Conservation (phyloP, 208 protist genomes). For the Wallacemonas collosoma region DNA sequence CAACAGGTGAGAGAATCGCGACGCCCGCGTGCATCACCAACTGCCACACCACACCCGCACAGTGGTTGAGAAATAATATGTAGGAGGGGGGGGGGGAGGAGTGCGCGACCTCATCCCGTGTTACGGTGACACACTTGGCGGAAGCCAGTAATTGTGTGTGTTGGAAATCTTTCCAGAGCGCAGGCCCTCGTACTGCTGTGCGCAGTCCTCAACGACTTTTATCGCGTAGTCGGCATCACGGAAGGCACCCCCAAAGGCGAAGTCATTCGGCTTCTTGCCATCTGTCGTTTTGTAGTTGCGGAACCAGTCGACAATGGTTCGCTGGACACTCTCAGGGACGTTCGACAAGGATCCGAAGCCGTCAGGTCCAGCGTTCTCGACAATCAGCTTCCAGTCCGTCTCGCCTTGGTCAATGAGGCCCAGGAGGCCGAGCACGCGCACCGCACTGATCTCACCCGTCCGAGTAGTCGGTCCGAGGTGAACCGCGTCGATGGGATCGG, state of each 20-base stretch:
- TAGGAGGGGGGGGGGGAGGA: too few species aligned
- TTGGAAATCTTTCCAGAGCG: constrained; percentile 34
- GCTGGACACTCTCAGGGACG: constrained; percentile 53
- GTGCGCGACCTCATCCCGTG: neutral
- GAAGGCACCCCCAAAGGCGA: constrained; percentile 74
- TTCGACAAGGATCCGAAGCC: constrained; percentile 48
- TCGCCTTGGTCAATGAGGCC: constrained; percentile 92
- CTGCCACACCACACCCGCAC: too few species aligned
- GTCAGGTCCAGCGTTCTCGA: constrained; percentile 36
- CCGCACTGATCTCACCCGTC: constrained; percentile 49
- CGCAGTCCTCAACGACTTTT: constrained; percentile 56
- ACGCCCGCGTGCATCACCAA: too few species aligned
- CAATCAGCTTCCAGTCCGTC: constrained; percentile 94
- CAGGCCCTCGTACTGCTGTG: constrained; percentile 63
- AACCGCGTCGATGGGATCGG: constrained; percentile 91
- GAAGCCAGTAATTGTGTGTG: constrained; percentile 66
- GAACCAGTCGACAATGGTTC: constrained; percentile 85
- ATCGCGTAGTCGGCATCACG: constrained; percentile 58
- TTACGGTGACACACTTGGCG: neutral
- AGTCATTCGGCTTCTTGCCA: constrained; percentile 88
- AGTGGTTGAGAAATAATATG: too few species aligned
- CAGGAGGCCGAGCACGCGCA: constrained; percentile 87
- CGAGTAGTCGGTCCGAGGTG: constrained; percentile 53
- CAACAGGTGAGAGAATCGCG: too few species aligned
- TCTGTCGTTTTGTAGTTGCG: constrained; percentile 93